phyloP scores from a whole-genome alignment of 768 basidiomycete genomes.

The Hypsizygus marmoreus region DNA sequence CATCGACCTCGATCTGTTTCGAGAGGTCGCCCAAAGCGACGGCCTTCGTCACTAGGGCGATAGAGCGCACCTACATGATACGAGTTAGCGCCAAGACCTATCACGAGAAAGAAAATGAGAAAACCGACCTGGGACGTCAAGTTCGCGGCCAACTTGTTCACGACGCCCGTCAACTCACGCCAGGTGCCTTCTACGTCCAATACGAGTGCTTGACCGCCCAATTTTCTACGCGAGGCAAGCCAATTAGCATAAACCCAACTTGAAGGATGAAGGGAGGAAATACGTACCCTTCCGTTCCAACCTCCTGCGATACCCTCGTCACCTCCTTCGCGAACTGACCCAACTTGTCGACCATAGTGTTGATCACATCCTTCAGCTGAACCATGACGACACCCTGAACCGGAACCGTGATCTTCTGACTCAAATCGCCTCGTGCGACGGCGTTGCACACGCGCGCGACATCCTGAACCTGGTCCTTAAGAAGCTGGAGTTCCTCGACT shows the following conservation, averaged over 20 bases:
- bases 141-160: constrained; percentile 81
- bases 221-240: constrained; percentile 57
- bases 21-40: constrained; percentile 89
- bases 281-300: constrained; percentile 73
- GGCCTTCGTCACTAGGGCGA: constrained; percentile 91
- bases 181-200: constrained; percentile 90
- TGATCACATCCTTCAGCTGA: constrained; percentile 79
- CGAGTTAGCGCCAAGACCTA: not conserved
- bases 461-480: constrained; percentile 85
- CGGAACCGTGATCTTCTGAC: constrained; percentile 77
- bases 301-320: constrained; percentile 82
- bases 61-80: constrained; percentile 64
- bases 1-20: constrained; percentile 91
- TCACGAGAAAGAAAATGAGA: not conserved
- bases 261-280: not conserved
- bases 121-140: constrained; percentile 62
- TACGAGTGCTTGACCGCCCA: constrained; percentile 86
- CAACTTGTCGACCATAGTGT: constrained; percentile 67
- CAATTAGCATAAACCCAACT: not conserved
- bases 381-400: constrained; percentile 82
- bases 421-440: constrained; percentile 73
- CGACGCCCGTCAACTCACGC: constrained; percentile 80
- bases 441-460: constrained; percentile 82
- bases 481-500: constrained; percentile 72
- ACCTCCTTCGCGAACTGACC: constrained; percentile 92